Evolutionary conservation across 257 asterid genomes (phyloP).

Genomic region (Rehmannia glutinosa): DNA sequence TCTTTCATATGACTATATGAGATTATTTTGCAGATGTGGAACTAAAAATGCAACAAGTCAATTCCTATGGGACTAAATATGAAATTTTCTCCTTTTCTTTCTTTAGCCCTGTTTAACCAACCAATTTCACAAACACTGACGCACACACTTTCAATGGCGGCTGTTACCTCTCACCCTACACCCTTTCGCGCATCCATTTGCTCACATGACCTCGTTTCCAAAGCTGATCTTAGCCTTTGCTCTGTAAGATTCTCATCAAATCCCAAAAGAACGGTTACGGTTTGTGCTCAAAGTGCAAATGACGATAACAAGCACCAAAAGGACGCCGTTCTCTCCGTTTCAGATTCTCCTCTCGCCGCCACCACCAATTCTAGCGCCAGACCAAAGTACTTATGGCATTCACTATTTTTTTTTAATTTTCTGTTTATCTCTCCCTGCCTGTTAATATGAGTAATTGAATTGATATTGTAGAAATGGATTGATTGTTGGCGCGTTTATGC

Average conservation of each 20-base stretch:
- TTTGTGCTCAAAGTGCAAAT: slow-evolving; percentile 41
- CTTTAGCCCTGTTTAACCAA: not conserved
- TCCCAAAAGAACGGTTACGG: slow-evolving; percentile 24
- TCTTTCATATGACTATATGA: too few relatives aligned
- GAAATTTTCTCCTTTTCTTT: not conserved
- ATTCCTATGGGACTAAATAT: too few relatives aligned
- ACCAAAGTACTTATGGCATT: slow-evolving; percentile 17
- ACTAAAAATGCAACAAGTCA: too few relatives aligned
- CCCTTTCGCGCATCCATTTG: slow-evolving; percentile 17
- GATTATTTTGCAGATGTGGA: too few relatives aligned
- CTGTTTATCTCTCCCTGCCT: not conserved
- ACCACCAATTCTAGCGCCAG: slow-evolving; percentile 26
- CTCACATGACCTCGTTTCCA: slow-evolving; percentile 11
- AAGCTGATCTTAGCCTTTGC: not conserved
- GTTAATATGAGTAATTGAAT: not conserved
- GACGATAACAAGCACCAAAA: slow-evolving; percentile 28
- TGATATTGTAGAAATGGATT: not conserved
- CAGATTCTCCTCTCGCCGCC: slow-evolving; percentile 31
- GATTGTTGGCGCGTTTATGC: not conserved
- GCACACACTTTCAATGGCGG: slow-evolving; percentile 39
- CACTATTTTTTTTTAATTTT: not conserved
- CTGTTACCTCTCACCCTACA: slow-evolving; percentile 26
- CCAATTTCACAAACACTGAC: slow-evolving; percentile 2
- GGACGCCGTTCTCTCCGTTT: slow-evolving; percentile 26
- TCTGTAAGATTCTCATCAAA: slow-evolving; percentile 15